Evolutionary conservation across 2,329 filamentous ascomycete genomes (phyloP).

Genomic region (Rhynchosporium secalis): DNA sequence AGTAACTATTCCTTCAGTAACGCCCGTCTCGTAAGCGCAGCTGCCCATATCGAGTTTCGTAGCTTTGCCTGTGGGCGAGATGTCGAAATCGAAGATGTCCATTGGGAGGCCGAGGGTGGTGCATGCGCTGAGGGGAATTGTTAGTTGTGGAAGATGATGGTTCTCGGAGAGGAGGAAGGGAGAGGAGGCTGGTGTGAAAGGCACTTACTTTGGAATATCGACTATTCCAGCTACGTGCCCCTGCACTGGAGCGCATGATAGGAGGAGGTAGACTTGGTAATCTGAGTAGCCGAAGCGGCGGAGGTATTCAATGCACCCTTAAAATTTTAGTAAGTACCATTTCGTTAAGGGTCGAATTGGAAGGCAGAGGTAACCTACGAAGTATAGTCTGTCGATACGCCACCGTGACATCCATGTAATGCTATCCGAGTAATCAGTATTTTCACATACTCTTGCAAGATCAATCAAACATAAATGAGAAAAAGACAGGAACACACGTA

Average conservation of each 20-base stretch:
- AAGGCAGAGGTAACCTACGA: conserved; percentile 12
- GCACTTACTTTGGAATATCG: conserved; percentile 71
- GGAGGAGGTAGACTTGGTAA: conserved; percentile 81
- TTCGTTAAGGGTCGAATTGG: not conserved
- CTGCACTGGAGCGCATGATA: conserved; percentile 84
- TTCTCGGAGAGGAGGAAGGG: not conserved
- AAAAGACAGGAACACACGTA: conserved; percentile 10
- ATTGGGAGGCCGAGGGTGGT: conserved; percentile 86
- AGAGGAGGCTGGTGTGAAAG: no score
- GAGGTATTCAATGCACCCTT: conserved; percentile 74
- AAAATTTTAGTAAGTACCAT: not conserved
- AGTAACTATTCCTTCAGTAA: conserved; percentile 47
- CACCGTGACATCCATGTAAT: conserved; percentile 83
- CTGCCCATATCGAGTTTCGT: conserved; percentile 66
- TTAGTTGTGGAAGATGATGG: conserved; percentile 12
- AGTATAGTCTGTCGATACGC: conserved; percentile 79
- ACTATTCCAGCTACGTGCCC: conserved; percentile 88
- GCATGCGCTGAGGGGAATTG: conserved; percentile 53
- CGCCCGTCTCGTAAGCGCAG: conserved; percentile 64
- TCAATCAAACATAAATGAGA: not conserved
- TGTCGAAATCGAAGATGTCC: conserved; percentile 95
- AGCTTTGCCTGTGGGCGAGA: conserved; percentile 62
- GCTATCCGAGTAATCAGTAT: conserved; percentile 37
- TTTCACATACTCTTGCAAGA: not conserved
- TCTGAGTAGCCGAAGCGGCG: conserved; percentile 68